phyloP scores from a whole-genome alignment of 768 basidiomycete species.

The Mycena galopus region DNA sequence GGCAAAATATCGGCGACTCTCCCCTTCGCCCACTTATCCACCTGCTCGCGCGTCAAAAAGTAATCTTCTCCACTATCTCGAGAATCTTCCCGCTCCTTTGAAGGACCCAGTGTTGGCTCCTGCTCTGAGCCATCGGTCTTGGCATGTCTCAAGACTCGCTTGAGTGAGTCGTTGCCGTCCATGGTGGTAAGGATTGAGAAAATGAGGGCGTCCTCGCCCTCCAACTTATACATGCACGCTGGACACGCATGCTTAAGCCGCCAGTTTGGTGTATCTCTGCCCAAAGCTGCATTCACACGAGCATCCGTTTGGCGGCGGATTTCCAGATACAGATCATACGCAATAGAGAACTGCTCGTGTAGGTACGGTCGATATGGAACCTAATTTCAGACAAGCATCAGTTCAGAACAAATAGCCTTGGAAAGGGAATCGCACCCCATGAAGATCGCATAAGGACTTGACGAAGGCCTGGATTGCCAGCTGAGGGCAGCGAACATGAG shows the following conservation, averaged over 20 bases:
- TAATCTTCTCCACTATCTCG: not conserved
- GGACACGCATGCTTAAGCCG: conserved; percentile 23
- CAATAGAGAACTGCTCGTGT: conserved; percentile 31
- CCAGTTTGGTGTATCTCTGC: conserved; percentile 36
- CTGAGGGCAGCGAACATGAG: no score
- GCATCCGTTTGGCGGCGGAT: conserved; percentile 24
- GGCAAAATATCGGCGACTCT: not conserved
- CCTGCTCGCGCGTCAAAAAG: not conserved
- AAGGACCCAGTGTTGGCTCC: not conserved
- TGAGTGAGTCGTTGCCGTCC: conserved; percentile 40
- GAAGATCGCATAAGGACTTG: conserved; percentile 3
- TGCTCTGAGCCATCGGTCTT: not conserved
- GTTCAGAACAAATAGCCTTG: not conserved
- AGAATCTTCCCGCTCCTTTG: not conserved
- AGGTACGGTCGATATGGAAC: conserved; percentile 29
- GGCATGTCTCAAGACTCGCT: not conserved
- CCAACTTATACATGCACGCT: conserved; percentile 41
- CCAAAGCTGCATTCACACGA: conserved; percentile 29
- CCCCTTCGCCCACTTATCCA: not conserved
- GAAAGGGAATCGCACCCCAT: not conserved
- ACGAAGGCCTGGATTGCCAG: no score
- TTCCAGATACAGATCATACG: conserved; percentile 37
- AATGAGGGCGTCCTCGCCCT: conserved; percentile 30
- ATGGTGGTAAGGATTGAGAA: conserved; percentile 32
- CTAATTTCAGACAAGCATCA: not conserved